These are phyloP conservation scores for Austroboletus eburneus DNA, from an alignment of 768 basidiomycete species.

Conservation along the genomic window DNA sequence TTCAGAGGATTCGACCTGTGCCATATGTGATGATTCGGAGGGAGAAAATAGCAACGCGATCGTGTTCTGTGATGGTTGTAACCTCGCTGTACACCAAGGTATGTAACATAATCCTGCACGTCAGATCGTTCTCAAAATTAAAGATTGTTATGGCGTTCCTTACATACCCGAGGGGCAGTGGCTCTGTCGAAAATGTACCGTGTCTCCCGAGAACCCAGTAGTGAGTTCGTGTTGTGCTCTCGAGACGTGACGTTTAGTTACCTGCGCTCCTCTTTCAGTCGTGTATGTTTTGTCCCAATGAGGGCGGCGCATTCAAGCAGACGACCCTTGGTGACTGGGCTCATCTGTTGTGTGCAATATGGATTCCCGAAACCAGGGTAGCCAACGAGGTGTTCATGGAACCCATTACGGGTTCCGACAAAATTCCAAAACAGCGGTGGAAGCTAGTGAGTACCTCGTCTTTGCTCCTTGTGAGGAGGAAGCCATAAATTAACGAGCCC, in stretches of 20 bases:
- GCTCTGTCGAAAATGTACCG: slow-evolving; percentile 97
- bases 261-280: slow-evolving; percentile 44
- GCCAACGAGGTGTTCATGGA: slow-evolving; percentile 98
- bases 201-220: slow-evolving; percentile 94
- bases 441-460: slow-evolving; percentile 63
- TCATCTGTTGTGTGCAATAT: slow-evolving; percentile 94
- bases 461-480: neutral
- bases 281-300: slow-evolving; percentile 93
- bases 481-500: slow-evolving; percentile 7
- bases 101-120: slow-evolving; percentile 12
- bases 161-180: slow-evolving; percentile 99
- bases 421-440: slow-evolving; percentile 88
- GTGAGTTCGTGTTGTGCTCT: slow-evolving; percentile 44
- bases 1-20: slow-evolving; percentile 93
- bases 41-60: slow-evolving; percentile 99
- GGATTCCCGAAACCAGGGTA: slow-evolving; percentile 92
- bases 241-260: neutral
- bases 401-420: slow-evolving; percentile 86
- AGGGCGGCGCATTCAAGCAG: slow-evolving; percentile 98
- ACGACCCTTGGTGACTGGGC: slow-evolving; percentile 92
- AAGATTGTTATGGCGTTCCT: slow-evolving; percentile 98
- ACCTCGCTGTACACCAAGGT: slow-evolving; percentile 99
- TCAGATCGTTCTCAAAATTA: slow-evolving; percentile 7
- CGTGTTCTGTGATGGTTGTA: slow-evolving; percentile 99
- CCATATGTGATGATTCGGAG: slow-evolving; percentile 97